Base-by-base conservation (phyloP, 2,329 filamentous ascomycete genomes). In the Trichoderma asperellum region DNA sequence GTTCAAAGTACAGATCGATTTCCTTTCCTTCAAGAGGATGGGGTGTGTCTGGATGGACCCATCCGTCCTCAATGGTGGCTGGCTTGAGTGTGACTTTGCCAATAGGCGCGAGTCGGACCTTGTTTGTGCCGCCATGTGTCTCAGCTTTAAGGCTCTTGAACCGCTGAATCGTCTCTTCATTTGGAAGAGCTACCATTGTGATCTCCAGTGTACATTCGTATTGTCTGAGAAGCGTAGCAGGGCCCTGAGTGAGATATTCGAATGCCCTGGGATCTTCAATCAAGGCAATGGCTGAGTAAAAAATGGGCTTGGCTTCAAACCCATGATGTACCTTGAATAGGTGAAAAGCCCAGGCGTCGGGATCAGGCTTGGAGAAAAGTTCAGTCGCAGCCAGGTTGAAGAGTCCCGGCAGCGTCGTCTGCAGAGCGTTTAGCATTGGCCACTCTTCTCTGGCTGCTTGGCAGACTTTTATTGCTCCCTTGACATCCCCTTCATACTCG, bases 371-470 rank as follows among this genome's bases (percentile, higher is more conserved):
- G 59, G 86, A 88, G 74, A 92, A 92, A 0, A 96, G 82, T 11
- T 86, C 87, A 1, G 89, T 89, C 60, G 91, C 91, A 0, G 92
- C 90, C n/a, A 85, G 83, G 78, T 96, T 96, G 84, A 97, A 97
- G 12, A 87, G 80, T 0, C 94, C 94, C 0, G 94, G 94, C 6
- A 96, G 82, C 2, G 79, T 77, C 1, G 76, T 70, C 1, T 83
- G 80, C 8, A 91, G 81, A 34, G 84, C 76, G 6, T 83, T 79
- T 43, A 90, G 83, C 64, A 86, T 83, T 71, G 87, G 86, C 43
- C 96, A 83, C 78, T 98, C 93, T 1, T 81, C 75, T 3, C 88
- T 84, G 1, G 92, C 93, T 16, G 83, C 76, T 24, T 89, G 85
- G 74, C 93, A 97, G 34, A 95, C 77, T 1, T 78, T 77, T 8